phyloP scores from a whole-genome alignment of 2,329 filamentous ascomycete genomes.

The Saccharata proteae region DNA sequence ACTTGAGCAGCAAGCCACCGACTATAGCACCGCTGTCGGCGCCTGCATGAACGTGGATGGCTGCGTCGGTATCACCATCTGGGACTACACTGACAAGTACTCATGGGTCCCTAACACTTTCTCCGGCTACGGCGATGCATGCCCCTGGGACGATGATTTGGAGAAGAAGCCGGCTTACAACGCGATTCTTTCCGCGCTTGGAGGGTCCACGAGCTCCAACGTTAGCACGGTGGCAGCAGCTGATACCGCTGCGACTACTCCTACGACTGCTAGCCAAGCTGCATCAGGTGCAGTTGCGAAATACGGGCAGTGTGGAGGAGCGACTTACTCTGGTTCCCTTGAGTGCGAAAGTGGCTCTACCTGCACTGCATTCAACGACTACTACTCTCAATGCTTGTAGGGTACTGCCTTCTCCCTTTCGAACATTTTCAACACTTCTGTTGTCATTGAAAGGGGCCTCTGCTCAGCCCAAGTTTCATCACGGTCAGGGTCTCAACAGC shows the following conservation, averaged over 20 bases:
- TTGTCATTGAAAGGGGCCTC: no score
- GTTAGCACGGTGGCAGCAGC: slow-evolving; percentile 1
- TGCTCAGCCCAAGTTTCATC: no score
- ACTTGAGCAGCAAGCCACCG: slow-evolving; percentile 13
- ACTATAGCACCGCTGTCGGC: slow-evolving; percentile 30
- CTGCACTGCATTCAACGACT: slow-evolving; percentile 28
- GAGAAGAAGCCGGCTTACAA: slow-evolving; percentile 28
- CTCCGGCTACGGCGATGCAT: slow-evolving; percentile 28
- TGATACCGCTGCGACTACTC: slow-evolving; percentile 4
- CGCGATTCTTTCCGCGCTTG: slow-evolving; percentile 12
- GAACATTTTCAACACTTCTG: no score
- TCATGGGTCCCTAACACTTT: slow-evolving; percentile 34
- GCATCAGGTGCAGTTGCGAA: slow-evolving; percentile 15
- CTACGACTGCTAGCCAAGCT: slow-evolving; percentile 1
- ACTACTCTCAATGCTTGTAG: slow-evolving; percentile 32
- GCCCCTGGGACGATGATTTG: slow-evolving; percentile 35
- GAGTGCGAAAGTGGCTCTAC: slow-evolving; percentile 23
- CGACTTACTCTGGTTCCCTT: slow-evolving; percentile 24
- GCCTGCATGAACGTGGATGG: slow-evolving; percentile 40
- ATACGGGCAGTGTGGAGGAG: slow-evolving; percentile 29
- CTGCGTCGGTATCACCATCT: slow-evolving; percentile 51
- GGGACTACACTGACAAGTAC: slow-evolving; percentile 37
- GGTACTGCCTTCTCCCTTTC: no score
- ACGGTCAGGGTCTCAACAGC: no score
- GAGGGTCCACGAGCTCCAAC: slow-evolving; percentile 4